Conservation (phyloP, 768 basidiomycete species). For the Serendipita vermifera region DNA sequence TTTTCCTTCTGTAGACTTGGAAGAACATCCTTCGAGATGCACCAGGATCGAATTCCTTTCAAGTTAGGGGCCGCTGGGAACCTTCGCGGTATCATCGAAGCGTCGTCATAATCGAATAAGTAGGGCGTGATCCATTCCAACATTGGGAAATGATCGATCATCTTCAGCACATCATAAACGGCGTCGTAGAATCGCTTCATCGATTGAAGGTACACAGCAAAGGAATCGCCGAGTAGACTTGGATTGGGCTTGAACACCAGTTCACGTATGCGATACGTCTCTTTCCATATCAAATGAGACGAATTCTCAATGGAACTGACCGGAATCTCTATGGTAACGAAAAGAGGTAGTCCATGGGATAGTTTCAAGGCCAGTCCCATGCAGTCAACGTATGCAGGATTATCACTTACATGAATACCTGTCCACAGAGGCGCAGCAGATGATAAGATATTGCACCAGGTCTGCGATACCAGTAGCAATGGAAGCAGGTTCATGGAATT, state of each 20-base stretch:
- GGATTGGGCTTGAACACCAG: neutral
- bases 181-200: constrained; percentile 1
- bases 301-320: neutral
- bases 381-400: neutral
- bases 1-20: neutral
- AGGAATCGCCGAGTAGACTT: neutral
- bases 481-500: neutral
- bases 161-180: neutral
- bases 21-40: neutral
- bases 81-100: neutral
- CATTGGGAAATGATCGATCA: neutral
- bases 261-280: neutral
- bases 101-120: neutral
- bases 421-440: neutral
- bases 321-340: neutral
- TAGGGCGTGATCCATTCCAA: neutral
- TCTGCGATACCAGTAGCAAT: neutral
- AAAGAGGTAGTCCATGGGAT: neutral
- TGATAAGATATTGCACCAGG: neutral
- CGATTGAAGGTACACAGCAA: neutral
- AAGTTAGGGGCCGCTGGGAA: neutral
- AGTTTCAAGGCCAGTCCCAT: neutral
- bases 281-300: constrained; percentile 1
- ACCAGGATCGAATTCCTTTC: constrained; percentile 1
- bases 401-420: neutral